These are phyloP conservation scores for Candida dubliniensis DNA, from an alignment of 1,139 yeast species.

Conservation along the genomic window DNA sequence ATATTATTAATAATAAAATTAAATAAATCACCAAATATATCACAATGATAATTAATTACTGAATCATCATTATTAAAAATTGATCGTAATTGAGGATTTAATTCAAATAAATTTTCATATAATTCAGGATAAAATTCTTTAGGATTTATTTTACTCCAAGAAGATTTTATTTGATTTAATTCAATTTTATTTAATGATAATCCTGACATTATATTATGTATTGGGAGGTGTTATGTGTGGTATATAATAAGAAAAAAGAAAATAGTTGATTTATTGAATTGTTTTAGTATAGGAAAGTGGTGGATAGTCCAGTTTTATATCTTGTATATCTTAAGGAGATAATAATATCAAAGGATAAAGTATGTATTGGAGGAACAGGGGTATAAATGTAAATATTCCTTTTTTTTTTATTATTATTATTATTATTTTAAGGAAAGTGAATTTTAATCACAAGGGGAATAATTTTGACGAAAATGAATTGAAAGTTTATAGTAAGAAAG, in stretches of 20 bases:
- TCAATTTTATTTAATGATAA: conserved; percentile 14
- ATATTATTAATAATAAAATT: conserved; percentile 34
- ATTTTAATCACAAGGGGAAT: background rate
- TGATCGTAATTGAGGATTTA: conserved; percentile 27
- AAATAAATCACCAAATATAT: conserved; percentile 39
- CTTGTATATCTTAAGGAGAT: no score
- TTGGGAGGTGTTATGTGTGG: background rate
- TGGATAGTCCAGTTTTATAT: no score
- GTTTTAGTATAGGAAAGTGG: no score
- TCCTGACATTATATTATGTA: conserved; percentile 11
- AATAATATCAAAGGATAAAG: no score
- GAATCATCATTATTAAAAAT: conserved; percentile 25
- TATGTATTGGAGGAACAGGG: background rate
- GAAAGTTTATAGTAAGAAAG: background rate
- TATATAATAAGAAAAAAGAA: background rate
- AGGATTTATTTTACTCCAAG: conserved; percentile 35
- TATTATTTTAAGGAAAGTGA: background rate
- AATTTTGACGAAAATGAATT: background rate
- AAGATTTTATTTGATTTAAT: conserved; percentile 22
- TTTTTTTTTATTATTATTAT: no score
- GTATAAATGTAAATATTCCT: conserved; percentile 1
- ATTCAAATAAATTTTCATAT: conserved; percentile 35
- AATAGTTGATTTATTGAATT: background rate
- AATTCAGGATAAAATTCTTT: conserved; percentile 33
- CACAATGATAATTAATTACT: conserved; percentile 31